Evolutionary conservation across 2,329 filamentous ascomycete genomes (phyloP).

Genomic region (Sordariomycetes sp.): DNA sequence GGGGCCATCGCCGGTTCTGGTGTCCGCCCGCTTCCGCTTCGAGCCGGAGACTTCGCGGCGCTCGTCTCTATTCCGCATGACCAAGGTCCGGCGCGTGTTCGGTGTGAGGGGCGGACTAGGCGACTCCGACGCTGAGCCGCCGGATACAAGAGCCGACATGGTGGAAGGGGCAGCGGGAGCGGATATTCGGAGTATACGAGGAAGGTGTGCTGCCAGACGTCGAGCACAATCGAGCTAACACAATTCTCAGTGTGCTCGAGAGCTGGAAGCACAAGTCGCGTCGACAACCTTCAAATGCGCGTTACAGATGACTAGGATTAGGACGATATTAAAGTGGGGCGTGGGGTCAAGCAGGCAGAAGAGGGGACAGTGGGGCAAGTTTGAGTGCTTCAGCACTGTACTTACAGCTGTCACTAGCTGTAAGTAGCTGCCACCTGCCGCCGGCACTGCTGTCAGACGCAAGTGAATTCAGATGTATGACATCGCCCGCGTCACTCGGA

Average conservation of each 20-base stretch:
- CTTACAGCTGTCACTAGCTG: neutral
- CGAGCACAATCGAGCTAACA: too few relatives aligned
- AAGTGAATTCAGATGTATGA: too few relatives aligned
- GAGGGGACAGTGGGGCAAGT: too few relatives aligned
- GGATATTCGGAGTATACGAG: neutral
- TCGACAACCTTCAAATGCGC: neutral
- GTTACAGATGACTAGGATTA: too few relatives aligned
- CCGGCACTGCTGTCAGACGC: neutral
- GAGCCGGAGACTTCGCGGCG: conserved; percentile 10
- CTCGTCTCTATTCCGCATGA: neutral
- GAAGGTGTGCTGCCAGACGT: neutral
- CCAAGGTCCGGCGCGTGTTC: neutral
- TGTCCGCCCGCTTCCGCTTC: conserved; percentile 21
- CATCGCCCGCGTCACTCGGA: neutral
- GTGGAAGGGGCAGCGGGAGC: neutral
- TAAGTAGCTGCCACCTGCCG: neutral
- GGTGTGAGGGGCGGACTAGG: neutral
- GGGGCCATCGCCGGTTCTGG: conserved; percentile 10
- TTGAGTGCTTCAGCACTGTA: neutral
- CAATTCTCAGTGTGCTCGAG: too few relatives aligned
- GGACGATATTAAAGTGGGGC: neutral
- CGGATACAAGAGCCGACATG: neutral
- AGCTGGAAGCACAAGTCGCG: neutral
- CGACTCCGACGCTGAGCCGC: neutral
- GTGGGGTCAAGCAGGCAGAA: neutral